A percentile compares a stretch with the other conserved stretches of the same genome.
These are phyloP conservation scores for Globisporangium alternatum DNA, from an alignment of 352 stramenopile species.

Conservation along the genomic window DNA sequence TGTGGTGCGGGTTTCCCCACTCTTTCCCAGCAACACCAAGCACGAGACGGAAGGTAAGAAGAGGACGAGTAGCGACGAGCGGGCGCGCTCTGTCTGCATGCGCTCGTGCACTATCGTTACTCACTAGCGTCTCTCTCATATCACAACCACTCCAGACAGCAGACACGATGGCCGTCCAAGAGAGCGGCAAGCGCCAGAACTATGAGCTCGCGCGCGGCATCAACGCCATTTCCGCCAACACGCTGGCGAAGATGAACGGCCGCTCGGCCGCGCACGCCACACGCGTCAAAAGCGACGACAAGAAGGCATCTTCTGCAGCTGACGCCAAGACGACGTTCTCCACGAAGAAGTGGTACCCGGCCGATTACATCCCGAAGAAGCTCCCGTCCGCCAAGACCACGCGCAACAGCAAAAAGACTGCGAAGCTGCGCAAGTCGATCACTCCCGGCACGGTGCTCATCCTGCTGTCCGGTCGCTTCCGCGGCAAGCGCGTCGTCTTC, in stretches of 20 bases:
- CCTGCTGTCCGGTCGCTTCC: slow-evolving; percentile 96
- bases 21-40: neutral
- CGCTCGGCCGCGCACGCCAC: slow-evolving; percentile 29
- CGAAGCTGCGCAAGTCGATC: slow-evolving; percentile 95
- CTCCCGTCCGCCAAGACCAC: slow-evolving; percentile 73
- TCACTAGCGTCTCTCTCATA: neutral
- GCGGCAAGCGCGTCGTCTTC: slow-evolving; percentile 98
- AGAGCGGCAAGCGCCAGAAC: slow-evolving; percentile 44
- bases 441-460: slow-evolving; percentile 97
- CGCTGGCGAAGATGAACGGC: slow-evolving; percentile 55
- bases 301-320: slow-evolving; percentile 44
- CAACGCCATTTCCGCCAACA: slow-evolving; percentile 74
- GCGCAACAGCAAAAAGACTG: slow-evolving; percentile 84
- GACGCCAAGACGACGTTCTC: slow-evolving; percentile 27
- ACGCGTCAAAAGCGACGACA: slow-evolving; percentile 47
- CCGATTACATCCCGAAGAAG: slow-evolving; percentile 71
- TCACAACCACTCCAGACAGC: neutral
- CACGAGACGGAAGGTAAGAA: neutral
- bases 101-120: neutral
- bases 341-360: slow-evolving; percentile 78
- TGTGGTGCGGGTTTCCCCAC: neutral
- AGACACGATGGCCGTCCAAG: slow-evolving; percentile 14
- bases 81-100: neutral
- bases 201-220: slow-evolving; percentile 70
- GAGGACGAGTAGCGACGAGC: neutral